Base-by-base conservation (phyloP, 306 rosid species). In the Pachyrhizus erosus region DNA sequence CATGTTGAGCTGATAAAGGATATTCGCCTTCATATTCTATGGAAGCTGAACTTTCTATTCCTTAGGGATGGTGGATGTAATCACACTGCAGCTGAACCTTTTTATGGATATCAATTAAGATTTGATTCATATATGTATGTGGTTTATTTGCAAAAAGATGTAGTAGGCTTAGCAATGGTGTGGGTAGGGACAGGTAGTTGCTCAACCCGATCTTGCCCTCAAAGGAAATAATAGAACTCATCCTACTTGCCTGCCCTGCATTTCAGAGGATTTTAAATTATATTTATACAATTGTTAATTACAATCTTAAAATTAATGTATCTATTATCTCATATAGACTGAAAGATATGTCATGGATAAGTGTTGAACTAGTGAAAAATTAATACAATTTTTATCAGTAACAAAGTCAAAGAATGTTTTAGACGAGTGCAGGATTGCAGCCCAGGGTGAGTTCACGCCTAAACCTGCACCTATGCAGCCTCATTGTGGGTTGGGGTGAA, bases 1-100 rank as follows among this genome's bases (percentile, higher is more conserved):
- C 51, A 64, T 78, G 37, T 33, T 23, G 75, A 43, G 51, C 17
- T 51, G 5, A 49, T 78, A 51, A 65, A 70, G 83, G 77, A 80
- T 57, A 14, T 42, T 54, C 77, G 39, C 67, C 12, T 33, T 37
- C 15, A 42, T 33, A 33, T 21, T 18, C 27, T 27, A 15, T 49
- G 49, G 51, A 27, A 29, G 51, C 18, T 20, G 77, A 52, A n/a
- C 70, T 69, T 23, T 29, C 60, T 54, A 39, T 69, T 40, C 76
- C 55, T 51, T 40, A 45, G 66, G 55, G 55, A 37, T 40, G 40
- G 66, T 49, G 10, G n/a, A 68, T 79, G 57, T 23, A 45, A 10
- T 79, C 29, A 39, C 46, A n/a, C 42, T 68, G 55, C 49, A n/a
- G 64, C 5, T 46, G 49, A 77, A 49, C 57, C 68, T 39, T 52